Evolutionary conservation across 2,329 filamentous ascomycete genomes (phyloP).

Genomic region (Zymoseptoria tritici): DNA sequence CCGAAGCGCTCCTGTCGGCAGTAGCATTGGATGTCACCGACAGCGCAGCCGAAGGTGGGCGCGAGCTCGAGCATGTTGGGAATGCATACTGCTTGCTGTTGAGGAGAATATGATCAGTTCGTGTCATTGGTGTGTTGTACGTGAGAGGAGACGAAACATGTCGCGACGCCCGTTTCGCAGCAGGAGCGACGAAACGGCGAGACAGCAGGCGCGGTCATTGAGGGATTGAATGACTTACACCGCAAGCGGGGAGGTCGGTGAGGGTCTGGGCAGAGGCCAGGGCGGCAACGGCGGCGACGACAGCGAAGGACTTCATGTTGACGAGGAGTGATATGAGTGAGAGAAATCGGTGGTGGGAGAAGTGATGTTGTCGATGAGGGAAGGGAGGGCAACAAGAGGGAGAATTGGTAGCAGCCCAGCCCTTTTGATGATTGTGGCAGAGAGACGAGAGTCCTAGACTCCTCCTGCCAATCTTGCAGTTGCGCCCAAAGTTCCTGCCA

Average conservation of each 20-base stretch:
- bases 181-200: neutral
- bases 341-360: constrained; percentile 2
- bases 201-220: neutral
- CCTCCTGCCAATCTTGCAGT: too few relatives aligned
- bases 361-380: neutral
- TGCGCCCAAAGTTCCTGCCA: too few relatives aligned
- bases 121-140: neutral
- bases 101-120: neutral
- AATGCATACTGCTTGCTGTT: constrained; percentile 23
- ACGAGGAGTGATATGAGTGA: constrained; percentile 10
- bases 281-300: constrained; percentile 27
- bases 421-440: too few relatives aligned
- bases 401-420: neutral
- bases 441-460: too few relatives aligned
- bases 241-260: constrained; percentile 27
- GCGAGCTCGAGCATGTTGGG: constrained; percentile 31
- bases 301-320: constrained; percentile 29
- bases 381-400: neutral
- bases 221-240: constrained; percentile 24
- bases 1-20: constrained; percentile 31
- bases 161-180: neutral
- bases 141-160: neutral
- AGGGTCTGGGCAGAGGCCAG: constrained; percentile 29
- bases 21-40: constrained; percentile 29
- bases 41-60: constrained; percentile 24